Evolutionary conservation across 805 yeast genomes (phyloP), one percentile per base, ranked within the genome.

Genomic region (Blastobotrys peoriensis): DNA sequence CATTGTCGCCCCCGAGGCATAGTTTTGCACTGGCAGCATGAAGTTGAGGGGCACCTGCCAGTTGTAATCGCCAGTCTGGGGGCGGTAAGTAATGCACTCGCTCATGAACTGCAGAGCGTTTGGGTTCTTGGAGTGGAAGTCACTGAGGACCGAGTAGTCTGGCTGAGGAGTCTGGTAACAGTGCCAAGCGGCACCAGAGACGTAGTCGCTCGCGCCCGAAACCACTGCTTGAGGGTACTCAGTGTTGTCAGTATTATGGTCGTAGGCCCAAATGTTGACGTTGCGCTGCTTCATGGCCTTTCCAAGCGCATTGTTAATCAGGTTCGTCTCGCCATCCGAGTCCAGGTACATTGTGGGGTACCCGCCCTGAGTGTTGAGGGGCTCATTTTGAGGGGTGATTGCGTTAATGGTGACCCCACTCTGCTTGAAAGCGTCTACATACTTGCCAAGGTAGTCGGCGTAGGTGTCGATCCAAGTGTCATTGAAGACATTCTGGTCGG

Each of bases 311-410:
- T 33, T n/a, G 19, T 30, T 18, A 27, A 40, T 40, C 16, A 40
- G 38, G 19, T 20, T 16, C 2, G 33, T 17, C 20, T 30, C 38
- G 19, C 20, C 43, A 8, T 16, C 18, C 4, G 36, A 36, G 21
- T 18, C 16, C 19, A 40, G 18, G 6, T n/a, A 33, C 43, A 40
- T 40, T 3, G 37, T 28, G 10, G 43, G 43, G 28, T 33, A 40
- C 13, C 43, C 43, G 18, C 43, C 36, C 21, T 33, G 43, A 16
- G 20, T 18, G 36, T 40, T 40, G 43, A 40, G 38, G 3, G 43
- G 43, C 25, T 40, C 43, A 25, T 40, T 40, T 23, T 40, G 43
- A 15, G 43, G 43, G 19, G 43, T 40, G 37, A 40, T 40, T 17
- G 25, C 28, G 18, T 40, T 40, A 27, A 40, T 40, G 15, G 35